Evolutionary conservation across 1,139 yeast genomes (phyloP).

Genomic region (Protomyces inouyei): DNA sequence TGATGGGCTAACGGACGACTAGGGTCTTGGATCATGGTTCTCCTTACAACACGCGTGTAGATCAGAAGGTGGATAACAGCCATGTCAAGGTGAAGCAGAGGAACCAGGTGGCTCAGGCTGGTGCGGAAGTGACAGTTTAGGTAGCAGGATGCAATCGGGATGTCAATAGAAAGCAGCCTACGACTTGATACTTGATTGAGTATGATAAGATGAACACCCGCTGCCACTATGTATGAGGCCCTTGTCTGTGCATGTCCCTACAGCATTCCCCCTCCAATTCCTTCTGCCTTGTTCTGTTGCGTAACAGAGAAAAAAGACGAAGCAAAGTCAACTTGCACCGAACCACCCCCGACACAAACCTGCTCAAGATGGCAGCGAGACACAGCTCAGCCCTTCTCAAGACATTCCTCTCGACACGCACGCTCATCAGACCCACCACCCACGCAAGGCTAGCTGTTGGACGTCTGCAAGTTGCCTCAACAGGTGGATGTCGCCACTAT

Average conservation of each 20-base stretch:
- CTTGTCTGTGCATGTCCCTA: neutral
- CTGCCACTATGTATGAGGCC: no score
- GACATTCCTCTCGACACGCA: neutral
- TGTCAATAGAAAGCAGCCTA: no score
- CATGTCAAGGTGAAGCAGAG: slow-evolving; percentile 9
- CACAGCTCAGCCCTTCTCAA: neutral
- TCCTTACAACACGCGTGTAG: slow-evolving; percentile 24
- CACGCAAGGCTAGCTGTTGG: neutral
- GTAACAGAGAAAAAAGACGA: no score
- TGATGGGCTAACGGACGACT: neutral
- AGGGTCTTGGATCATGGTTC: slow-evolving; percentile 22
- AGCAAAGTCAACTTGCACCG: no score
- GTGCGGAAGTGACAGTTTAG: slow-evolving; percentile 9
- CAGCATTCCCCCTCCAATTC: neutral
- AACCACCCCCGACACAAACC: no score
- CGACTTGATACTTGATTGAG: no score
- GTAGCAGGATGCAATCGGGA: neutral
- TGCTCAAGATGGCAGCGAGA: neutral
- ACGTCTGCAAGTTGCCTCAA: neutral
- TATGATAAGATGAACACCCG: no score
- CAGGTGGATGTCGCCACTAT: neutral
- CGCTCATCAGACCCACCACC: neutral
- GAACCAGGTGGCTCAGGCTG: slow-evolving; percentile 19
- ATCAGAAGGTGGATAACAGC: slow-evolving; percentile 23
- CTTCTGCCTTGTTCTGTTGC: no score